Conservation (phyloP, 345 rosid species). For the Ailanthus altissimus region DNA sequence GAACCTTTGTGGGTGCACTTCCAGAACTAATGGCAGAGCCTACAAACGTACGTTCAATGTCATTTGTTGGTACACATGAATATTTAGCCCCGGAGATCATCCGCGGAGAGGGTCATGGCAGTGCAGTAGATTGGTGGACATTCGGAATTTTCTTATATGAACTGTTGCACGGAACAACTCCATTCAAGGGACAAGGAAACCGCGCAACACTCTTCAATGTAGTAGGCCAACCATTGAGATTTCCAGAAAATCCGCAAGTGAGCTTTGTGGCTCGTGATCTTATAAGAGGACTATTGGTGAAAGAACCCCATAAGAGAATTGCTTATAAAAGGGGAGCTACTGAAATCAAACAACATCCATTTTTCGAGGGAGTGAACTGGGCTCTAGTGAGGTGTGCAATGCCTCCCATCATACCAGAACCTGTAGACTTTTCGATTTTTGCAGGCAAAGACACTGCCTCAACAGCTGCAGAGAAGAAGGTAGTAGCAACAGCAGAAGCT, state of each 20-base stretch:
- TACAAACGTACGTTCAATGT: conserved; percentile 85
- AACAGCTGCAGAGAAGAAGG: conserved; percentile 22
- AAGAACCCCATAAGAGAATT: conserved; percentile 81
- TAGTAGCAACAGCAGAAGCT: conserved; percentile 23
- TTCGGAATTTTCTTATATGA: conserved; percentile 87
- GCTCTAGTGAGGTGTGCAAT: conserved; percentile 78
- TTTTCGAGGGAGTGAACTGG: conserved; percentile 91
- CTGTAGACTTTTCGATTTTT: conserved; percentile 61
- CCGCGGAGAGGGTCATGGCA: conserved; percentile 96
- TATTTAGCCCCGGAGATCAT: conserved; percentile 88
- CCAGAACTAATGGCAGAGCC: conserved; percentile 97
- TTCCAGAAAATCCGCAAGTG: conserved; percentile 73
- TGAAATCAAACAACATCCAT: conserved; percentile 86
- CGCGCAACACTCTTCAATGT: conserved; percentile 85
- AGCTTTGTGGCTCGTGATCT: conserved; percentile 73
- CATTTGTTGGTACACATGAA: conserved; percentile 93
- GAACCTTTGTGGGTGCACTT: conserved; percentile 52
- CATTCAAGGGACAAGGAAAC: conserved; percentile 91
- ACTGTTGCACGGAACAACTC: conserved; percentile 77
- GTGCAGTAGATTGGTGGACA: conserved; percentile 99
- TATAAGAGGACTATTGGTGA: conserved; percentile 68
- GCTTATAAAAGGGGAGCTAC: conserved; percentile 90
- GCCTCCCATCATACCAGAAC: conserved; percentile 87
- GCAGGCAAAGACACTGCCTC: conserved; percentile 51
- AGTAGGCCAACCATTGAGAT: conserved; percentile 78